Percentiles rank a stretch among this genome's conserved stretches.
Evolutionary conservation across 495 filamentous ascomycete species (phyloP).

Genomic region (Amorphotheca resinae): DNA sequence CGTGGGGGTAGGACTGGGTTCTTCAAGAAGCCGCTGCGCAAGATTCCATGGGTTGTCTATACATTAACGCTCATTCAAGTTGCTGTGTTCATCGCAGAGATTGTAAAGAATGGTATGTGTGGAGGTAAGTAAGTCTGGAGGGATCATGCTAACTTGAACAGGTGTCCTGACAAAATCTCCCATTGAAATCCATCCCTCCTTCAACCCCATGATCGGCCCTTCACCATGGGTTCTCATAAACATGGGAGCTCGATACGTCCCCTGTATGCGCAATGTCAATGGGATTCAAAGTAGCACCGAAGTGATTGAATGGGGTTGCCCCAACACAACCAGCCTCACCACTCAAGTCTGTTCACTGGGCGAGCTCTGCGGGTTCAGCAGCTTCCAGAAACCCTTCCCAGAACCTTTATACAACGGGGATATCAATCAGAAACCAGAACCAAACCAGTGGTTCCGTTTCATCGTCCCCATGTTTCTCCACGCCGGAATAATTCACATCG

Average conservation of each 20-base stretch:
- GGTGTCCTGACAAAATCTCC: constrained; percentile 55
- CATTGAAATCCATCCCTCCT: constrained; percentile 71
- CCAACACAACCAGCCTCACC: constrained; percentile 51
- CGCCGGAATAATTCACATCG: constrained; percentile 84
- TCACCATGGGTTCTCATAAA: constrained; percentile 84
- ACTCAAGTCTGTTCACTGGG: constrained; percentile 55
- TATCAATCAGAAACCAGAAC: constrained; percentile 39
- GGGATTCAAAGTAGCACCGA: constrained; percentile 46
- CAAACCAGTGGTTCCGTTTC: constrained; percentile 95
- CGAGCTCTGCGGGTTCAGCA: constrained; percentile 65
- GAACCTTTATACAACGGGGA: constrained; percentile 47
- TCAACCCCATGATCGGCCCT: constrained; percentile 96
- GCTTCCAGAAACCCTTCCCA: background rate
- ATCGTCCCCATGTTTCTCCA: constrained; percentile 94
- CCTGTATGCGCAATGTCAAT: constrained; percentile 81
- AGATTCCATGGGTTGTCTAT: constrained; percentile 75
- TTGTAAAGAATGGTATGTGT: constrained; percentile 65
- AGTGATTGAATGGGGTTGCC: constrained; percentile 55
- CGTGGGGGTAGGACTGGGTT: constrained; percentile 26
- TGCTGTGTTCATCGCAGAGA: constrained; percentile 78
- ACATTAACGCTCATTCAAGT: constrained; percentile 65
- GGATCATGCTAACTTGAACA: constrained; percentile 29
- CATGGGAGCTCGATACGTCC: constrained; percentile 86
- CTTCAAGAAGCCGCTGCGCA: constrained; percentile 33
- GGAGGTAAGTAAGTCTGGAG: background rate